phyloP scores from a whole-genome alignment of 140 eudicot genomes.

The Anethum foeniculum region DNA sequence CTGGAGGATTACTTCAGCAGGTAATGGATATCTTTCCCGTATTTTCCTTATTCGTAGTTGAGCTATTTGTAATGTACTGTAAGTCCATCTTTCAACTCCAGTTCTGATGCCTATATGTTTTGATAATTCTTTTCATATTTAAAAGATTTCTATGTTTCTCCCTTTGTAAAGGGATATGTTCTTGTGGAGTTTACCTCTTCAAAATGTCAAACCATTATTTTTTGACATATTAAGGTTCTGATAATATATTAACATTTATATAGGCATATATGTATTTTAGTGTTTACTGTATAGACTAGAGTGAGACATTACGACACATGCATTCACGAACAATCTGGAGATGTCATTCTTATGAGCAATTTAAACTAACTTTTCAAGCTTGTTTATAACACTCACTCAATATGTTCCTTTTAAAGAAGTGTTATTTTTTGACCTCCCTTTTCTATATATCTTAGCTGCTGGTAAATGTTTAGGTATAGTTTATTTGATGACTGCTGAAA shows the following conservation, averaged over 20 bases:
- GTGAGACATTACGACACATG: not conserved
- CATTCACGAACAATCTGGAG: not conserved
- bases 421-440: not conserved
- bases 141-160: not conserved
- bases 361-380: not conserved
- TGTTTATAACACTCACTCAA: not conserved
- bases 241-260: too few relatives aligned
- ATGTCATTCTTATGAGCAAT: not conserved
- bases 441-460: not conserved
- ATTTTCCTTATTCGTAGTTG: not conserved
- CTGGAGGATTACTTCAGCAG: slow-evolving; percentile 59
- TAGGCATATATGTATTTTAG: not conserved
- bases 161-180: not conserved
- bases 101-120: not conserved
- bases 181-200: not conserved
- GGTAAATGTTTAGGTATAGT: not conserved
- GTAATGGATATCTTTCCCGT: slow-evolving; percentile 19
- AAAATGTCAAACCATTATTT: not conserved
- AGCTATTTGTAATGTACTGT: not conserved
- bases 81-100: not conserved
- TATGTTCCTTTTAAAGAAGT: not conserved
- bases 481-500: not conserved
- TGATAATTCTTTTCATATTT: not conserved
- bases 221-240: not conserved
- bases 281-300: not conserved